Conservation (phyloP, 1,284 basidiomycete genomes). For the Mycena citricolor region DNA sequence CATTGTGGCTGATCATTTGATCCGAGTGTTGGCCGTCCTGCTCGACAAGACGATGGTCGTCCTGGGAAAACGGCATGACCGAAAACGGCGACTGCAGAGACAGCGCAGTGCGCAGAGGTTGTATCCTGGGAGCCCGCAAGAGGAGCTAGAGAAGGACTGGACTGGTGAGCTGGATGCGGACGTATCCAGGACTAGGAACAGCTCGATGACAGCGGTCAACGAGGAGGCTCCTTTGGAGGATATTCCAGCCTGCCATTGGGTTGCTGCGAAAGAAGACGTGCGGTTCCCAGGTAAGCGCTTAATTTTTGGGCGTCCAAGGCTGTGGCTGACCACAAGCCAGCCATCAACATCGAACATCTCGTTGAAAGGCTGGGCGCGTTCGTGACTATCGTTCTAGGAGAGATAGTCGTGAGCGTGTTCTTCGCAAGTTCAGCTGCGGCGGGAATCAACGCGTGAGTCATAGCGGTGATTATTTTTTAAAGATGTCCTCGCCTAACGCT, state of each 20-base stretch:
- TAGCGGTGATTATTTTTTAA: no score
- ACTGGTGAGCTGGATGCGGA: neutral
- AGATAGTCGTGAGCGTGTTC: conserved; percentile 29
- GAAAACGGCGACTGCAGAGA: no score
- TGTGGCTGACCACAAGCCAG: conserved; percentile 15
- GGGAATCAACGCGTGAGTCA: conserved; percentile 25
- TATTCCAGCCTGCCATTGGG: conserved; percentile 5
- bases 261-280: conserved; percentile 1
- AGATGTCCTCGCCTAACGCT: no score
- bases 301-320: neutral
- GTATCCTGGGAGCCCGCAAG: conserved; percentile 5
- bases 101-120: no score
- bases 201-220: conserved; percentile 19
- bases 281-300: conserved; percentile 13
- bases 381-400: conserved; percentile 34
- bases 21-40: conserved; percentile 14
- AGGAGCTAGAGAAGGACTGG: neutral
- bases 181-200: conserved; percentile 7
- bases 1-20: conserved; percentile 5
- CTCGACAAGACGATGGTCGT: conserved; percentile 16
- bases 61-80: conserved; percentile 13
- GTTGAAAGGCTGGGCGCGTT: conserved; percentile 38
- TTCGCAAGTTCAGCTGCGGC: conserved; percentile 20
- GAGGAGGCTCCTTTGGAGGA: conserved; percentile 13
- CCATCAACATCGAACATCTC: conserved; percentile 41